These are phyloP conservation scores for Annulohypoxylon maeteangense DNA, from an alignment of 495 filamentous ascomycete genomes.

Conservation along the genomic window DNA sequence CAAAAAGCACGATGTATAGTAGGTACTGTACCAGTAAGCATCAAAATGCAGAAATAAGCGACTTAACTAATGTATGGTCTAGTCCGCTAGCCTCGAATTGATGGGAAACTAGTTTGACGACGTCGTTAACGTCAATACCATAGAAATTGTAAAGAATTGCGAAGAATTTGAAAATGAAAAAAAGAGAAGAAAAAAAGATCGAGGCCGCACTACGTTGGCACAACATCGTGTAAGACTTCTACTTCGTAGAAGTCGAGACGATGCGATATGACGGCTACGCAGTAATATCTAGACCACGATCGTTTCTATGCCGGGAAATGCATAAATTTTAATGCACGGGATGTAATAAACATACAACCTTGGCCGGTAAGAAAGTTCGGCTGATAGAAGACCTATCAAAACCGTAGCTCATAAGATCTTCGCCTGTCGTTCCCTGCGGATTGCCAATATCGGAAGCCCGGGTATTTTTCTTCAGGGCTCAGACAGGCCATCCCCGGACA, in stretches of 20 bases:
- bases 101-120: not conserved
- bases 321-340: constrained; percentile 43
- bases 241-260: constrained; percentile 1
- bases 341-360: constrained; percentile 13
- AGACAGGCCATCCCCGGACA: constrained; percentile 42
- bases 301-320: constrained; percentile 26
- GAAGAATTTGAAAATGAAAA: not conserved
- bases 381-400: constrained; percentile 44
- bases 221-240: constrained; percentile 22
- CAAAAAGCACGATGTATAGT: constrained; percentile 18
- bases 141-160: not conserved
- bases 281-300: constrained; percentile 26
- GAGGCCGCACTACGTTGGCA: constrained; percentile 23
- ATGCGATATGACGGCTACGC: constrained; percentile 1
- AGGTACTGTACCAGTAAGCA: constrained; percentile 14
- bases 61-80: constrained; percentile 25
- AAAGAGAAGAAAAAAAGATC: not conserved
- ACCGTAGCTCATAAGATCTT: constrained; percentile 40
- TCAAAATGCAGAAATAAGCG: constrained; percentile 28
- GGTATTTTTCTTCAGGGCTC: constrained; percentile 34
- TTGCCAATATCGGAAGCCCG: constrained; percentile 44
- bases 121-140: not conserved
- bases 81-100: constrained; percentile 8
- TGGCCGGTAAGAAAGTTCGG: constrained; percentile 32
- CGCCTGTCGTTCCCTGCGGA: constrained; percentile 34